These are phyloP conservation scores for Hymenoscyphus linearis DNA, from an alignment of 2,329 filamentous ascomycete genomes.

Conservation along the genomic window DNA sequence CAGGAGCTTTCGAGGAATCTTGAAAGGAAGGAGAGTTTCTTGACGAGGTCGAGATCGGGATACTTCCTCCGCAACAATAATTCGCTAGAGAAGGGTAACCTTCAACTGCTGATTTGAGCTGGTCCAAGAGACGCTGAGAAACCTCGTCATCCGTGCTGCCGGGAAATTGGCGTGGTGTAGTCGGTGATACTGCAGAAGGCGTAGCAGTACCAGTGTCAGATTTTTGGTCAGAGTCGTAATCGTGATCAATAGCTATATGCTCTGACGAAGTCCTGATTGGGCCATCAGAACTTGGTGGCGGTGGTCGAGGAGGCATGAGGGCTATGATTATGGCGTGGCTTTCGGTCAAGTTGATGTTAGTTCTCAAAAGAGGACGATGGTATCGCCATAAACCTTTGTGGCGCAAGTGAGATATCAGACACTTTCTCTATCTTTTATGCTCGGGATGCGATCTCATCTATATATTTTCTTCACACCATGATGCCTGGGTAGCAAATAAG, in stretches of 20 bases:
- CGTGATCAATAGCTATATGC: constrained; percentile 6
- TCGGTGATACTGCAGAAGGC: constrained; percentile 7
- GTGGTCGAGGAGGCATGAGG: constrained; percentile 12
- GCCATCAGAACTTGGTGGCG: constrained; percentile 6
- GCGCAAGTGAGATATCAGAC: constrained; percentile 3
- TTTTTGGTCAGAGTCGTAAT: constrained; percentile 12
- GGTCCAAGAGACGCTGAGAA: constrained; percentile 11
- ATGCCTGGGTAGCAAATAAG: constrained; percentile 9
- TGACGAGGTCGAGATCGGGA: constrained; percentile 9
- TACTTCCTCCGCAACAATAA: constrained; percentile 14
- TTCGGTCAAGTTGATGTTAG: constrained; percentile 4
- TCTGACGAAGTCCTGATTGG: constrained; percentile 6
- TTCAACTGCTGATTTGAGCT: constrained; percentile 12
- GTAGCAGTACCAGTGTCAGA: constrained; percentile 13
- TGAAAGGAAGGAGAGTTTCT: constrained; percentile 7
- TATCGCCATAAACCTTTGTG: constrained; percentile 2
- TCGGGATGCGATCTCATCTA: constrained; percentile 6
- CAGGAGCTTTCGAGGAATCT: constrained; percentile 6
- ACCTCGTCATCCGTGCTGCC: constrained; percentile 1
- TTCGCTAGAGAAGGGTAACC: constrained; percentile 9
- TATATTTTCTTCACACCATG: constrained; percentile 7
- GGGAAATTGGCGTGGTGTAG: constrained; percentile 3
- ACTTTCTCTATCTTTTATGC: neutral
- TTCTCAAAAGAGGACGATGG: neutral
- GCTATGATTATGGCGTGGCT: constrained; percentile 5